Base-by-base conservation (phyloP, 139 green algal species). In the Chlamydomonas sp. region DNA sequence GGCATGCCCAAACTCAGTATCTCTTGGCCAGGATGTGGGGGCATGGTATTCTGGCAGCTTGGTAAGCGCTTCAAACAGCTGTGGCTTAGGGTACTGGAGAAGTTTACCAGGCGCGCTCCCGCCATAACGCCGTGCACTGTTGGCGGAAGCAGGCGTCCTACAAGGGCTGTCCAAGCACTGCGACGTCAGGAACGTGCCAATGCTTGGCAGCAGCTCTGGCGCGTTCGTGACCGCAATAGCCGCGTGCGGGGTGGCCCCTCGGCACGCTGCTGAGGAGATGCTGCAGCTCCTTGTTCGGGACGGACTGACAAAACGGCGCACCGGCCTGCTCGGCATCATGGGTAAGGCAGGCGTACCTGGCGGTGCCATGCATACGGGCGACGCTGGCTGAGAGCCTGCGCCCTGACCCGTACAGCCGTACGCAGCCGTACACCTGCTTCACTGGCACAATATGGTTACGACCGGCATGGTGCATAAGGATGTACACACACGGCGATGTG, bases 11-110 rank as follows among this genome's bases (percentile, higher is more conserved):
- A 49, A 49, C 31, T 85, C 79, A 85, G 79, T 15, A 75, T 85
- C 2, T 75, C 79, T 15, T 85, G 79, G 79, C 79, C 79, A 2
- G 79, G 79, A 4, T 77, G 79, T 57, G 79, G 79, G 31, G 49
- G 76, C 10, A 85, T 85, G 79, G 64, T 85, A 3, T 85, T 85
- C 64, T 85, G 66, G 64, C 79, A 85, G 66, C 64, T 85, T 2
- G 79, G 79, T 83, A 18, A 68, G 73, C n/a, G 5, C 7, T 15
- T 4, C 77, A 69, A 15, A 12, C 72, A n/a, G 4, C 68, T 74
- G 15, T 5, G 18, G 14, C 9, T n/a, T n/a, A 49, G 31, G 31
- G 31, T 0, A 7, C 68, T 15, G 4, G 14, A 74, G 14, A 12
- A 31, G 4, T 15, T 15, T 31, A 12, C 68, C 68, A 0, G 4